A percentile compares a stretch with the other conserved stretches of the same genome.
These are phyloP conservation scores for Raphanus raphanistrum DNA, from an alignment of 345 rosid species.

Conservation along the genomic window DNA sequence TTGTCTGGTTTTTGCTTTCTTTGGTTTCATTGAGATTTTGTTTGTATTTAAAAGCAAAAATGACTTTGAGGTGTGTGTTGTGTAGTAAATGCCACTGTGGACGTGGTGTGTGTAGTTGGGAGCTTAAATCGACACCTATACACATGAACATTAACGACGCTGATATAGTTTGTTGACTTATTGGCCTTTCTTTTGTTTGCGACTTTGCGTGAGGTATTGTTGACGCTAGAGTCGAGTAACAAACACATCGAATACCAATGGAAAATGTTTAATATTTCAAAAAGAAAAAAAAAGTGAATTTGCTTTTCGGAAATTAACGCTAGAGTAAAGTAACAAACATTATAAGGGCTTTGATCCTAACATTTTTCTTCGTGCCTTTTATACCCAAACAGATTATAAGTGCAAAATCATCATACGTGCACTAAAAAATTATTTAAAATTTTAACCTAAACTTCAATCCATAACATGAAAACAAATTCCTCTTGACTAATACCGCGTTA, in stretches of 20 bases:
- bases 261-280: neutral
- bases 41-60: slow-evolving; percentile 30
- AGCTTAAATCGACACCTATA: slow-evolving; percentile 29
- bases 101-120: slow-evolving; percentile 34
- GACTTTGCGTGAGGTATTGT: no score
- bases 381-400: no score
- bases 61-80: slow-evolving; percentile 25
- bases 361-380: no score
- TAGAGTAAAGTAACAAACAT: no score
- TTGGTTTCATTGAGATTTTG: neutral
- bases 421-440: no score
- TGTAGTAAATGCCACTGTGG: slow-evolving; percentile 29
- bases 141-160: slow-evolving; percentile 13
- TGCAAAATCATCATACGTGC: no score
- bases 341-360: no score
- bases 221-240: neutral
- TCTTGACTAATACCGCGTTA: no score
- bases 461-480: no score
- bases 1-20: neutral
- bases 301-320: no score
- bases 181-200: slow-evolving; percentile 22
- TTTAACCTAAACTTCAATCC: no score
- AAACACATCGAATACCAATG: neutral
- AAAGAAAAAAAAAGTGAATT: neutral
- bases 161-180: neutral